Base-by-base conservation (phyloP, 2,329 filamentous ascomycete species). In the Trichoderma breve region DNA sequence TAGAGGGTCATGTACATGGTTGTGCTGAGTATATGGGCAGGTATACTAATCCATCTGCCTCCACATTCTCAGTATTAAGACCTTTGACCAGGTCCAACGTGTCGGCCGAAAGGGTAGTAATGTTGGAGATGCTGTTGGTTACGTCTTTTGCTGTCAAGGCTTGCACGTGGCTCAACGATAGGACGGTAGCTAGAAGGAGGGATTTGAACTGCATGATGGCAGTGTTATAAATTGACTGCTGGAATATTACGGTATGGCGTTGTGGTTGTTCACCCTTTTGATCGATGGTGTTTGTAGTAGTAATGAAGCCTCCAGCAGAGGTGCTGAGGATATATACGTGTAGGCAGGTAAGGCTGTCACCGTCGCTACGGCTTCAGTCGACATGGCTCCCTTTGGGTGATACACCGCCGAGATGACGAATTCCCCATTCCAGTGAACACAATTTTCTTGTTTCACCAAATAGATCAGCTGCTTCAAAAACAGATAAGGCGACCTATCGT, bases 201-300 rank as follows among this genome's bases (percentile, higher is more conserved):
- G 18, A 21, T 28, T 53, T 62, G 28, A 70, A 62, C n/a, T 70
- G 67, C 67, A 70, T 70, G 67, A 62, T 70, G 36, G 11, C 21
- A 5, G 9, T 9, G 26, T 7, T 32, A 3, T 51, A 47, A 2
- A 6, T n/a, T 30, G 36, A 21, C 34, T 64, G 18, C 18, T 64
- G 15, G 5, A 7, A 51, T 61, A 47, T 21, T 64, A 9, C 7
- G 2, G 26, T 64, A 63, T 21, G 36, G 15, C 4, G 34, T 30
- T 30, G 32, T 43, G 24, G 14, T 24, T 0, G 9, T 30, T 43
- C 0, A 26, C 15, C 12, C 6, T 26, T 8, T 4, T 39, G 21
- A 14, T 39, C 8, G 47, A 55, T 57, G 51, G 18, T 6, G n/a
- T n/a, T 26, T 26, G 24, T 26, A 18, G 53, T 24, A 12, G 64